These are phyloP conservation scores for Arthrobotrys pseudoclavata DNA, from an alignment of 2,329 filamentous ascomycete genomes.

Conservation along the genomic window DNA sequence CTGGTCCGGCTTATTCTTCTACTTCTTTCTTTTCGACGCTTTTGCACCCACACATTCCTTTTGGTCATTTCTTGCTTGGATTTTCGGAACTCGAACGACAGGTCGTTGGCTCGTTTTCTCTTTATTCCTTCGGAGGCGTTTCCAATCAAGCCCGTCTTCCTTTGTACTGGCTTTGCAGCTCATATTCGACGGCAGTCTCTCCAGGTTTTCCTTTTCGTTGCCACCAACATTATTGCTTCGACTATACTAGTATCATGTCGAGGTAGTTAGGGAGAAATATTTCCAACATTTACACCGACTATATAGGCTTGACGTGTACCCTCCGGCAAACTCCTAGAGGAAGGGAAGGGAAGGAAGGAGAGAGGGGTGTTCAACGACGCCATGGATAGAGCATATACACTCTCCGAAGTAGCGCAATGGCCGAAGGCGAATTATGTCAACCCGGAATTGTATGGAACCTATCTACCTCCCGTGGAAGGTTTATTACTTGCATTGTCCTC, in stretches of 20 bases:
- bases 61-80: slow-evolving; percentile 1
- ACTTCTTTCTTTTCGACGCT: slow-evolving; percentile 11
- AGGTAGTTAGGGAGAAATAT: slow-evolving; percentile 34
- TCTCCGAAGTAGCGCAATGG: slow-evolving; percentile 49
- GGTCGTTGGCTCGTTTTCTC: slow-evolving; percentile 7
- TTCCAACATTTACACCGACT: neutral
- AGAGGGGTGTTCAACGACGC: slow-evolving; percentile 11
- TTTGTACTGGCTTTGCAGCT: slow-evolving; percentile 21
- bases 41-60: neutral
- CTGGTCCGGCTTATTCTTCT: slow-evolving; percentile 22
- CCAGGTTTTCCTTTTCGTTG: neutral
- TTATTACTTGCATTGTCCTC: slow-evolving; percentile 41
- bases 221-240: slow-evolving; percentile 13
- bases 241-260: slow-evolving; percentile 45
- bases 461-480: slow-evolving; percentile 43
- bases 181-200: neutral
- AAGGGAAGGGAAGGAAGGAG: slow-evolving; percentile 23
- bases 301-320: neutral
- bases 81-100: neutral
- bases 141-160: slow-evolving; percentile 1
- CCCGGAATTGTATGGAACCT: slow-evolving; percentile 49
- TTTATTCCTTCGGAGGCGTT: slow-evolving; percentile 22
- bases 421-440: slow-evolving; percentile 52
- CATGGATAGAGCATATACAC: slow-evolving; percentile 53
- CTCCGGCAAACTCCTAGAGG: slow-evolving; percentile 18